These are phyloP conservation scores for Trichoderma koningii DNA, from an alignment of 2,329 filamentous ascomycete genomes.

Conservation along the genomic window DNA sequence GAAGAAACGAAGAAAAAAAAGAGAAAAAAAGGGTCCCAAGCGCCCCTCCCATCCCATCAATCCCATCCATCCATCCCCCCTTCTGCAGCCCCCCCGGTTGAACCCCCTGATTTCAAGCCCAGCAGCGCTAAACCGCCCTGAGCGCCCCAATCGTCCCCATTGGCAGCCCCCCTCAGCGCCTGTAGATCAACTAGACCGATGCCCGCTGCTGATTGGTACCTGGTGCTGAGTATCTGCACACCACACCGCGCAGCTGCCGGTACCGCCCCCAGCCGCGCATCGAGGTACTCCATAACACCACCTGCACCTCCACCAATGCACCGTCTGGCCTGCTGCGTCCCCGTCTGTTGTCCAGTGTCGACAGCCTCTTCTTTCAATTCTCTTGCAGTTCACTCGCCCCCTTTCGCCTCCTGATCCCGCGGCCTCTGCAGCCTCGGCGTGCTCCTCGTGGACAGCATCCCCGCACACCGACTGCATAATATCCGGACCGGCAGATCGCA, in stretches of 20 bases:
- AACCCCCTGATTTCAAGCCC: constrained; percentile 22
- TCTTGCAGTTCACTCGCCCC: constrained; percentile 8
- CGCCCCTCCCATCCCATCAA: background rate
- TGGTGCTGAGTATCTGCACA: constrained; percentile 11
- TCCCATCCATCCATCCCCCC: no score
- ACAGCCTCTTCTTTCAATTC: constrained; percentile 9
- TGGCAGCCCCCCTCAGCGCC: constrained; percentile 21
- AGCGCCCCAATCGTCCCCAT: constrained; percentile 18
- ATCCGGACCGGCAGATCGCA: constrained; percentile 20
- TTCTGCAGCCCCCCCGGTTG: constrained; percentile 19
- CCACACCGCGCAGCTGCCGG: background rate
- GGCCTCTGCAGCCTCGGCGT: constrained; percentile 24
- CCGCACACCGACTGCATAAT: constrained; percentile 23
- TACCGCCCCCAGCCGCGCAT: background rate
- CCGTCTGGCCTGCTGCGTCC: constrained; percentile 5
- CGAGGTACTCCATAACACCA: constrained; percentile 7
- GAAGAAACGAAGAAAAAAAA: background rate
- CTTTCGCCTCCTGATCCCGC: constrained; percentile 24
- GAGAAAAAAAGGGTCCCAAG: constrained; percentile 17
- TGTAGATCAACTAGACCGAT: constrained; percentile 24
- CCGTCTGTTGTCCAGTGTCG: background rate
- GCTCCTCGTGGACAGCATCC: constrained; percentile 22
- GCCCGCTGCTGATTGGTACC: constrained; percentile 16
- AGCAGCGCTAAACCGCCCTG: constrained; percentile 21
- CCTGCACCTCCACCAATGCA: background rate